phyloP scores from a whole-genome alignment of 108 stramenopile genomes.

The Nitzschia sp. region DNA sequence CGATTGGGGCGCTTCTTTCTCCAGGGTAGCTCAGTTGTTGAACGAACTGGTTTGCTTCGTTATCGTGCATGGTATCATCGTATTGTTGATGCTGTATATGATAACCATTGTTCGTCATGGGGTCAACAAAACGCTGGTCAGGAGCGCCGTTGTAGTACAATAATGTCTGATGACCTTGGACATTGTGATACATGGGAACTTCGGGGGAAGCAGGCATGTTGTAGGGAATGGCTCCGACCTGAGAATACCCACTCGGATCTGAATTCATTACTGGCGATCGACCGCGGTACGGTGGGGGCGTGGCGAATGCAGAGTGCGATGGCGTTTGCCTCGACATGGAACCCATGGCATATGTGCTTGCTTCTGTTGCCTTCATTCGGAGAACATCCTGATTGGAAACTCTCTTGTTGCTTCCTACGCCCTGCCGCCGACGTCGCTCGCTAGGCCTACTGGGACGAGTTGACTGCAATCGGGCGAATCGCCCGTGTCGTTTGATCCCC shows the following conservation, averaged over 20 bases:
- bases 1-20: background rate
- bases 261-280: too few relatives aligned
- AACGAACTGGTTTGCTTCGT: background rate
- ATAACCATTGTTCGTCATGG: too few relatives aligned
- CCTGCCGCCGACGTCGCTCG: background rate
- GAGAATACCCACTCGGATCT: too few relatives aligned
- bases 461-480: background rate
- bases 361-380: slow-evolving; percentile 10
- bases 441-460: background rate
- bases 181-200: too few relatives aligned
- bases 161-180: too few relatives aligned
- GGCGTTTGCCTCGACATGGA: background rate
- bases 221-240: too few relatives aligned
- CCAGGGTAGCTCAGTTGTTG: background rate
- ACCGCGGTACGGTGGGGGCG: background rate
- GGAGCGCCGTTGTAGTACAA: too few relatives aligned
- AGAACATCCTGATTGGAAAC: slow-evolving; percentile 10
- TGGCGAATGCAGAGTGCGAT: background rate
- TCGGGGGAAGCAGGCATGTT: too few relatives aligned
- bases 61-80: background rate
- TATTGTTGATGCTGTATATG: too few relatives aligned
- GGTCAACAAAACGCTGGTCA: too few relatives aligned
- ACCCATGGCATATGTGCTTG: background rate
- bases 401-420: background rate
- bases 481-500: background rate